These are phyloP conservation scores for Dimargaris xerosporica DNA, from an alignment of 192 early-diverging fungal species.

Conservation along the genomic window DNA sequence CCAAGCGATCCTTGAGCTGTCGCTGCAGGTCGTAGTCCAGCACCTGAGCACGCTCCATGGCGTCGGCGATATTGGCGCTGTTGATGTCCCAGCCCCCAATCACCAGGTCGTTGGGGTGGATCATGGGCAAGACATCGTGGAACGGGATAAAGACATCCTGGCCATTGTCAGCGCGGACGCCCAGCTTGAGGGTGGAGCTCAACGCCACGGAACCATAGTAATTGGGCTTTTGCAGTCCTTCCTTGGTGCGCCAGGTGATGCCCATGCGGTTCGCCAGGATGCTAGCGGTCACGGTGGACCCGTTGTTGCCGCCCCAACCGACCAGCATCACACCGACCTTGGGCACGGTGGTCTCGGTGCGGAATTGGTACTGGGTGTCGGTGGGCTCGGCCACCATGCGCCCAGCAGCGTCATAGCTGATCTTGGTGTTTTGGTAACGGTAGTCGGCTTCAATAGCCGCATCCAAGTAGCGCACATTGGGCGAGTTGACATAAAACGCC, in stretches of 20 bases:
- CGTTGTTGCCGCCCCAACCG: conserved; percentile 99
- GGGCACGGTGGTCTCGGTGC: conserved; percentile 67
- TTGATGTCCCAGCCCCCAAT: conserved; percentile 99
- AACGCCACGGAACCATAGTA: conserved; percentile 96
- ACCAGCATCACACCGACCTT: conserved; percentile 88
- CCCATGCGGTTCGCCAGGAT: conserved; percentile 86
- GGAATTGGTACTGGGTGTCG: conserved; percentile 80
- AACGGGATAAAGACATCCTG: conserved; percentile 92
- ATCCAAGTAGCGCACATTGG: conserved; percentile 77
- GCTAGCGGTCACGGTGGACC: conserved; percentile 90
- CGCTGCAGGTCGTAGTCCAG: conserved; percentile 94
- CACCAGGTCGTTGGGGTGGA: conserved; percentile 90
- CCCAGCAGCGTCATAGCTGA: conserved; percentile 45
- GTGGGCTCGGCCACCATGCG: conserved; percentile 65
- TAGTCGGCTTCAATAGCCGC: conserved; percentile 71
- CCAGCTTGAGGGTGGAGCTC: conserved; percentile 91
- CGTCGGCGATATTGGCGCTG: conserved; percentile 63
- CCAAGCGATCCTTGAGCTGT: conserved; percentile 71
- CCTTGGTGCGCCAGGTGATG: conserved; percentile 84
- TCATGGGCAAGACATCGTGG: conserved; percentile 87
- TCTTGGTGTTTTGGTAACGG: conserved; percentile 76
- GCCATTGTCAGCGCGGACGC: conserved; percentile 50
- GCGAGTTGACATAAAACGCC: conserved; percentile 74
- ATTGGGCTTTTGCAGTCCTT: conserved; percentile 82
- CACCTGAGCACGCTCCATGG: conserved; percentile 92